phyloP scores from a whole-genome alignment of 768 basidiomycete genomes.

The Psilocybe sp. region DNA sequence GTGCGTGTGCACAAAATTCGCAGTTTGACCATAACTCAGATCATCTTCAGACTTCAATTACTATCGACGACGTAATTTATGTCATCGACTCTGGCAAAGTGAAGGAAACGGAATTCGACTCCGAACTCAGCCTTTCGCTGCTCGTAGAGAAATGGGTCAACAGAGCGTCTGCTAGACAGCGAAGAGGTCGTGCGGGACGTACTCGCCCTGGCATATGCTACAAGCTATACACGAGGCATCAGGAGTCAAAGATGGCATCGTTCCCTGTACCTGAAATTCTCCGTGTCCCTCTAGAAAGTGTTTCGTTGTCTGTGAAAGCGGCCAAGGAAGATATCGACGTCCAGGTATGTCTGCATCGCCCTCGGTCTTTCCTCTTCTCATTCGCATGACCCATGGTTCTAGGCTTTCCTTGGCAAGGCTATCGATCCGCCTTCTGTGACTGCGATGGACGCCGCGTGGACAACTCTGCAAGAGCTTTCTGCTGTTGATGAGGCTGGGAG shows the following conservation, averaged over 20 bases:
- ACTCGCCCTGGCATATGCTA: slow-evolving; percentile 82
- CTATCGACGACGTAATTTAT: slow-evolving; percentile 85
- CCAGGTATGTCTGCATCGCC: slow-evolving; percentile 40
- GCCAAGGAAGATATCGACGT: slow-evolving; percentile 77
- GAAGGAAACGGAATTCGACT: slow-evolving; percentile 77
- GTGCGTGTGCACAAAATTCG: slow-evolving; percentile 30
- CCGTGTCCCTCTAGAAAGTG: slow-evolving; percentile 79
- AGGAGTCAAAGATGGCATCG: slow-evolving; percentile 62
- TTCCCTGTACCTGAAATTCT: slow-evolving; percentile 89
- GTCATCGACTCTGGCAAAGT: slow-evolving; percentile 85
- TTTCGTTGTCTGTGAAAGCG: slow-evolving; percentile 80
- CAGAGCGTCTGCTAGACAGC: slow-evolving; percentile 76
- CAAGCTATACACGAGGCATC: slow-evolving; percentile 79
- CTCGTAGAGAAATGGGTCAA: slow-evolving; percentile 80
- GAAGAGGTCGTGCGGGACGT: slow-evolving; percentile 88
- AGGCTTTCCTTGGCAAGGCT: slow-evolving; percentile 69
- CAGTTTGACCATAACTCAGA: neutral
- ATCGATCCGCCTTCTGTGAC: slow-evolving; percentile 79
- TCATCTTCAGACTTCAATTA: slow-evolving; percentile 70
- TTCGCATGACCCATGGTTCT: neutral
- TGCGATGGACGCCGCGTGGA: slow-evolving; percentile 77
- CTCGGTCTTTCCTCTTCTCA: neutral
- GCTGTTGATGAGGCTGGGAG: slow-evolving; percentile 63
- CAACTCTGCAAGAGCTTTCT: slow-evolving; percentile 70
- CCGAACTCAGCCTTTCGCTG: slow-evolving; percentile 67